Conservation (phyloP, 1,139 yeast genomes). For the Suhomyces kunorum region DNA sequence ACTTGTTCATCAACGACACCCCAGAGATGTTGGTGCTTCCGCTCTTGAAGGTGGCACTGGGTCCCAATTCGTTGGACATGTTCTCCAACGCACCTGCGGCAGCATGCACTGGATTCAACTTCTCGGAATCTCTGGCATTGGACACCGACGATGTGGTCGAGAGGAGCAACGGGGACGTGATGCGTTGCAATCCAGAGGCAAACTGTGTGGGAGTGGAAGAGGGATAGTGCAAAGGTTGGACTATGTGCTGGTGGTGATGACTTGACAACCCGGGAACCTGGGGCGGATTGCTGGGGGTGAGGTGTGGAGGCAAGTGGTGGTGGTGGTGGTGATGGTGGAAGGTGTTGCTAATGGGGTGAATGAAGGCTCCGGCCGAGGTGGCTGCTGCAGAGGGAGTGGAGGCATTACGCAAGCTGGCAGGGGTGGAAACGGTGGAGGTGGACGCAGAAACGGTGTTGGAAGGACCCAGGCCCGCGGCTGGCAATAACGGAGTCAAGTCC, state of each 20-base stretch:
- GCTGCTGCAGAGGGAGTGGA: slow-evolving; percentile 9
- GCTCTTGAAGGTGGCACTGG: slow-evolving; percentile 43
- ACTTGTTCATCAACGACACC: slow-evolving; percentile 33
- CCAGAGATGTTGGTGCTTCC: slow-evolving; percentile 21
- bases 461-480: slow-evolving; percentile 21
- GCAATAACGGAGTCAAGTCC: slow-evolving; percentile 36
- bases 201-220: slow-evolving; percentile 70
- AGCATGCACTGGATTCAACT: slow-evolving; percentile 14
- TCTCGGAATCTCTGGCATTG: slow-evolving; percentile 31
- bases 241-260: slow-evolving; percentile 32
- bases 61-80: slow-evolving; percentile 50
- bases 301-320: slow-evolving; percentile 30
- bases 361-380: slow-evolving; percentile 11
- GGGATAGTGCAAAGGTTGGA: slow-evolving; percentile 64
- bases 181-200: slow-evolving; percentile 63
- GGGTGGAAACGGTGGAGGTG: slow-evolving; percentile 11
- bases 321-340: slow-evolving; percentile 24
- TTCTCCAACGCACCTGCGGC: slow-evolving; percentile 68
- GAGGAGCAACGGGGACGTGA: slow-evolving; percentile 63
- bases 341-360: slow-evolving; percentile 17
- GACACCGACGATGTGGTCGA: slow-evolving; percentile 46
- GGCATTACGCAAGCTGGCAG: slow-evolving; percentile 9
- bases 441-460: slow-evolving; percentile 10
- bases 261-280: slow-evolving; percentile 11
- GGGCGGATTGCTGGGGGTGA: slow-evolving; percentile 15